These are phyloP conservation scores for Fusarium sp. DNA, from an alignment of 2,329 filamentous ascomycete genomes.

Conservation along the genomic window DNA sequence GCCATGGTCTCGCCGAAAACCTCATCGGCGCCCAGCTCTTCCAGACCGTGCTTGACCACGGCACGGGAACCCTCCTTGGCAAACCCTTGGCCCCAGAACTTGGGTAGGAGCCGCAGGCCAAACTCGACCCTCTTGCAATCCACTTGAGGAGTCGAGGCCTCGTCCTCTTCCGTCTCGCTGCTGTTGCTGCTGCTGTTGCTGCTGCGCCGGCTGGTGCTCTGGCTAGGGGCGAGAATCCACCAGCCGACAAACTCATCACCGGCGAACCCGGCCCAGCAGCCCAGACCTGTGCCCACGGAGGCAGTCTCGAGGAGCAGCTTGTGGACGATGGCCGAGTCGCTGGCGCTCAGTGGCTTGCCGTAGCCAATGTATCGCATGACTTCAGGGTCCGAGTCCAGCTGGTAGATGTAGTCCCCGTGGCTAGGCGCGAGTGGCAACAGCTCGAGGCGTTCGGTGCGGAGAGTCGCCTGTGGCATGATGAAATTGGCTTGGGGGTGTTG, in stretches of 20 bases:
- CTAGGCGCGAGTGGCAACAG: constrained; percentile 30
- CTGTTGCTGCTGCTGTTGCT: background rate
- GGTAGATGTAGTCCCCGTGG: constrained; percentile 34
- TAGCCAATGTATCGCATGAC: constrained; percentile 42
- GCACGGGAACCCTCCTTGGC: constrained; percentile 48
- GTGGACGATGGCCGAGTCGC: constrained; percentile 38
- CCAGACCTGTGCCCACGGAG: constrained; percentile 31
- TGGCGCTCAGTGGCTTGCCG: constrained; percentile 34
- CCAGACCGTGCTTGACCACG: constrained; percentile 45
- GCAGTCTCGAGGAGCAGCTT: constrained; percentile 40
- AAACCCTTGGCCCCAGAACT: constrained; percentile 47
- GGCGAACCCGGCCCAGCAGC: constrained; percentile 37
- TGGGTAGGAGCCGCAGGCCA: constrained; percentile 44
- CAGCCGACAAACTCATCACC: constrained; percentile 47
- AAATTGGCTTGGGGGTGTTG: background rate
- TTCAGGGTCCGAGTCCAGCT: constrained; percentile 34
- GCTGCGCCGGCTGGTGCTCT: constrained; percentile 20
- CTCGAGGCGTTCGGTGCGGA: constrained; percentile 34
- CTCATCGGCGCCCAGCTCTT: constrained; percentile 41
- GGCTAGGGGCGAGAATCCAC: constrained; percentile 45
- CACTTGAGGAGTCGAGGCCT: constrained; percentile 10
- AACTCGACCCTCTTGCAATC: constrained; percentile 39
- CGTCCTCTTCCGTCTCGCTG: background rate
- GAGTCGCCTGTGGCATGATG: constrained; percentile 36
- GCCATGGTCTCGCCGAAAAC: constrained; percentile 48